Conservation (phyloP, 257 asterid genomes). For the Solanum rostratum region DNA sequence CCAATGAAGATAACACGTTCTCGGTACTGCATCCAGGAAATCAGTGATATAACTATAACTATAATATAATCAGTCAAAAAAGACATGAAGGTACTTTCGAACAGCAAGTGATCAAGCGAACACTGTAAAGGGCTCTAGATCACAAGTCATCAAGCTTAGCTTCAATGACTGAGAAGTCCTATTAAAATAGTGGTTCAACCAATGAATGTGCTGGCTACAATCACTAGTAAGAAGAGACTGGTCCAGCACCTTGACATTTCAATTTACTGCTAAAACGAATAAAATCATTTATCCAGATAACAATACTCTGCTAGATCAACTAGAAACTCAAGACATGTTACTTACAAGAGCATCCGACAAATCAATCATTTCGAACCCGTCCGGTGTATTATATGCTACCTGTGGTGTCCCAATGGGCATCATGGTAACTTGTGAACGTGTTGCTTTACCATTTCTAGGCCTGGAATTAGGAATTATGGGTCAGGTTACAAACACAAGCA, state of each 20-base stretch:
- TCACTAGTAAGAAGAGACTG: background rate
- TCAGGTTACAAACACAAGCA: background rate
- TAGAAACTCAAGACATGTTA: background rate
- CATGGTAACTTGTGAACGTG: conserved; percentile 61
- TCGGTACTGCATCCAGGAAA: conserved; percentile 58
- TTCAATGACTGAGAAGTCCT: background rate
- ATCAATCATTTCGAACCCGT: conserved; percentile 12
- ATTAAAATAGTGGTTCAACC: background rate
- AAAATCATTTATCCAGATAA: background rate
- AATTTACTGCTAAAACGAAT: background rate
- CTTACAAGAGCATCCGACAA: conserved; percentile 97
- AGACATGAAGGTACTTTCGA: background rate
- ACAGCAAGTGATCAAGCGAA: background rate
- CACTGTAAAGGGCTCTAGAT: background rate
- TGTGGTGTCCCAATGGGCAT: conserved; percentile 92
- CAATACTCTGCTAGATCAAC: background rate
- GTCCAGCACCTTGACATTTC: background rate
- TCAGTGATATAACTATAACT: background rate
- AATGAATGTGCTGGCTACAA: background rate
- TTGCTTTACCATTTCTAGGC: conserved; percentile 25
- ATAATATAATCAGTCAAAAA: background rate
- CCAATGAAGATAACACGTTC: conserved; percentile 83
- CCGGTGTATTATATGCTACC: background rate
- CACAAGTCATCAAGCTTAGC: background rate
- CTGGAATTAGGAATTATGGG: conserved; percentile 20